Evolutionary conservation across 306 rosid species (phyloP).

Genomic region (Lagenaria siceraria): DNA sequence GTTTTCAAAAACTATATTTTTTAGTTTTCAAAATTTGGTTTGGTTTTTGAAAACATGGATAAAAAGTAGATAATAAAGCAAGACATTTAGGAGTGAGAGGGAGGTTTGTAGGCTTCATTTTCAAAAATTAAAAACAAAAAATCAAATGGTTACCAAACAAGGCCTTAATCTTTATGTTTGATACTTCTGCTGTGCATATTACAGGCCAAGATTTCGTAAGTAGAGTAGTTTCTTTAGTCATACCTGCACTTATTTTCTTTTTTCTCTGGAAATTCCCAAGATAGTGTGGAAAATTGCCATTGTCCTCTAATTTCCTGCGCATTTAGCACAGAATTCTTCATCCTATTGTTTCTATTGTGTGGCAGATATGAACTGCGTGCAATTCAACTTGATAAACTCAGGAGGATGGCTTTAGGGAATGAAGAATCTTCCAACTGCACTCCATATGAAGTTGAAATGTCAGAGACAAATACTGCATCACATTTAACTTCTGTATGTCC

Average conservation of each 20-base stretch:
- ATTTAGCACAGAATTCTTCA: constrained; percentile 3
- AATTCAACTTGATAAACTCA: constrained; percentile 41
- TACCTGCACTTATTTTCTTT: neutral
- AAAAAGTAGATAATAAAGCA: too few relatives aligned
- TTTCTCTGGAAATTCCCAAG: neutral
- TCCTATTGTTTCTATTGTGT: constrained; percentile 1
- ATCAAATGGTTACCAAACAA: too few relatives aligned
- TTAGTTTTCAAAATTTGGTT: too few relatives aligned
- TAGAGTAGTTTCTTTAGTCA: neutral
- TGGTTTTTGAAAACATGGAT: too few relatives aligned
- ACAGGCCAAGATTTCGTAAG: neutral
- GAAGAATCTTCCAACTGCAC: constrained; percentile 34
- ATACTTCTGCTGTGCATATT: neutral
- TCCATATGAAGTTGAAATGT: constrained; percentile 67
- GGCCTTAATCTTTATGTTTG: neutral
- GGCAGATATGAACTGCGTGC: constrained; percentile 74
- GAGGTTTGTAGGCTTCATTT: too few relatives aligned
- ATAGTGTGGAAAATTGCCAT: neutral
- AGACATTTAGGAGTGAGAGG: too few relatives aligned
- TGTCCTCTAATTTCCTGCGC: neutral
- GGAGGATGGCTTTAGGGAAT: constrained; percentile 40
- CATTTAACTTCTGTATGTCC: neutral
- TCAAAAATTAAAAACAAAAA: too few relatives aligned
- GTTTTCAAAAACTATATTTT: too few relatives aligned
- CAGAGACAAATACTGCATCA: constrained; percentile 32